Evolutionary conservation across 352 stramenopile genomes (phyloP), one percentile per base, ranked within the genome.

Genomic region (Globisporangium solare): DNA sequence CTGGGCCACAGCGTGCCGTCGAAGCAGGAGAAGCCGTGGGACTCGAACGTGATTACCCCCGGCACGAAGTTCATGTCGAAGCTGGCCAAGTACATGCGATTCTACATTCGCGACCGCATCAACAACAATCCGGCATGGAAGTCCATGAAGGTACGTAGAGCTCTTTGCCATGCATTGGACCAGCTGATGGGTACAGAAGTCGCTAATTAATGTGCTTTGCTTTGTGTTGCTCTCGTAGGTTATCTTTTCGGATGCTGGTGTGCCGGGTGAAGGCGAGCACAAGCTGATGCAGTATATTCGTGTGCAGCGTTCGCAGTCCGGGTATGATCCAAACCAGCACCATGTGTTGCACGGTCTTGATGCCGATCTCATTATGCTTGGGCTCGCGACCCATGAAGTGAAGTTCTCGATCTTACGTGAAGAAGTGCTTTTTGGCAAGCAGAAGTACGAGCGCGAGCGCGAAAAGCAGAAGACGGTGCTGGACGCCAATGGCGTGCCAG

Each of bases 351-450:
- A 99, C 66, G 97, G 97, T 49, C 74, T 99, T 41, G 97, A 99
- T 76, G 97, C 97, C 32, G 97, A 99, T 86, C 81, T 99, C 5
- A 99, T 99, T 78, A 99, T 99, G 97, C 79, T 99, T 51, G 96
- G 88, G 2, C 77, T 99, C 18, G 97, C 96, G 8, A 99, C 97
- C 3, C 97, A 99, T 64, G 97, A 99, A 76, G 83, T 92, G 14
- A 92, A 99, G 60, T 99, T 99, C 81, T 98, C 96, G 20, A 98
- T 99, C 57, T 72, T 99, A 40, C 76, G 97, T 40, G 97, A 99
- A 72, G 89, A 98, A 73, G 83, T 97, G 43, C 72, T 94, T 6
- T 94, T 90, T 57, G 83, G 86, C 27, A 92, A 91, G 61, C 70
- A 74, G 42, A 95, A 94, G 58, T 92, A 83, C 56, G 81, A 90